phyloP scores from a whole-genome alignment of 257 asterid genomes.

The Solanum pinnatisectum region DNA sequence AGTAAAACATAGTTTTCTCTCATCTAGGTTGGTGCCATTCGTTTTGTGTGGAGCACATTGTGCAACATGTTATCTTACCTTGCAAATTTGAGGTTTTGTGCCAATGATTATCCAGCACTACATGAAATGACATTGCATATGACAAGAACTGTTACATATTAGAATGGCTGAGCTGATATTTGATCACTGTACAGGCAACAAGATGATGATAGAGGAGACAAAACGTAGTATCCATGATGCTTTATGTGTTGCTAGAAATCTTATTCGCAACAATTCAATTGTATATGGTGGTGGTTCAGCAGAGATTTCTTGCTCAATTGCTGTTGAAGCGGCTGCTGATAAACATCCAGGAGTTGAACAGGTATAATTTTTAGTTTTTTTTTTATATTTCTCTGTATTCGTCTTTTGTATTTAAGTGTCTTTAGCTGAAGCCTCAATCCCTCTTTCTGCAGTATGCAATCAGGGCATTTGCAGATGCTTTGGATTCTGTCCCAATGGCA shows the following conservation, averaged over 20 bases:
- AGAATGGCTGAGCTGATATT: not conserved
- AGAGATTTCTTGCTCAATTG: conserved; percentile 86
- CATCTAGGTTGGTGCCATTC: not conserved
- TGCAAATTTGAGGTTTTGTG: not conserved
- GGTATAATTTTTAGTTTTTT: conserved; percentile 16
- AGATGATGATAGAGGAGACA: conserved; percentile 98
- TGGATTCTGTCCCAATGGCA: conserved; percentile 96
- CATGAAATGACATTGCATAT: not conserved
- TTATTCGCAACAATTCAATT: conserved; percentile 85
- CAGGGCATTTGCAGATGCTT: conserved; percentile 92
- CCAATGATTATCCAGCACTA: not conserved
- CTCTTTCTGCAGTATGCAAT: conserved; percentile 66
- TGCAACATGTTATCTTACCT: not conserved
- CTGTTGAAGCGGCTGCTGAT: conserved; percentile 97
- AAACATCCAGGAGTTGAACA: conserved; percentile 97
- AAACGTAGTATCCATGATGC: conserved; percentile 98
- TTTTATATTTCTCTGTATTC: not conserved
- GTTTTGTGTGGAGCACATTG: not conserved
- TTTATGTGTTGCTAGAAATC: conserved; percentile 86
- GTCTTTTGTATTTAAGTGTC: not conserved
- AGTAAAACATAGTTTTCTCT: not conserved
- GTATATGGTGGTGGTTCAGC: conserved; percentile 99
- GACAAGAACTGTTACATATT: not conserved
- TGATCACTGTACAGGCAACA: conserved; percentile 49
- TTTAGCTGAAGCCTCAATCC: conserved; percentile 1